A percentile compares a stretch with the other conserved stretches of the same genome.
phyloP scores from a whole-genome alignment of 345 rosid species.

The Corchorus olitorius region DNA sequence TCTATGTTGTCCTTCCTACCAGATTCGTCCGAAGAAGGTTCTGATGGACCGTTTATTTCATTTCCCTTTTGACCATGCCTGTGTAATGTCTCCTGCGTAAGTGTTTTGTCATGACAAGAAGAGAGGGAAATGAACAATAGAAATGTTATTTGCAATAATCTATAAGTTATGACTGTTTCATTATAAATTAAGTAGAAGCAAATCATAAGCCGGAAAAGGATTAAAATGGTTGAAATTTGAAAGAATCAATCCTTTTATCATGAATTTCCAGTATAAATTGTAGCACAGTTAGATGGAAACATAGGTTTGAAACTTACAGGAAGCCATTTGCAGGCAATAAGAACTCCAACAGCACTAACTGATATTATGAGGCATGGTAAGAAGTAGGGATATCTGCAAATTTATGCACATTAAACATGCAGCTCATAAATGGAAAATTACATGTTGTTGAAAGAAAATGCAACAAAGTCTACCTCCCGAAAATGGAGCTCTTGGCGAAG shows the following conservation, averaged over 20 bases:
- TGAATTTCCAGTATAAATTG: neutral
- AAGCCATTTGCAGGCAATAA: conserved; percentile 47
- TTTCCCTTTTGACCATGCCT: conserved; percentile 31
- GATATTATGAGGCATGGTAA: conserved; percentile 78
- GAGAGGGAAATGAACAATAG: neutral
- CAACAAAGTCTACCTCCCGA: conserved; percentile 58
- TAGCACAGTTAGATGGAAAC: neutral
- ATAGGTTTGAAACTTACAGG: conserved; percentile 51
- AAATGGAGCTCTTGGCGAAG: conserved; percentile 51
- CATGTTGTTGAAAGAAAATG: neutral
- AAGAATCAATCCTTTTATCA: neutral
- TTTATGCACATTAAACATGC: conserved; percentile 17
- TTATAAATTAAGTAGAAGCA: neutral
- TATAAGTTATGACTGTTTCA: neutral
- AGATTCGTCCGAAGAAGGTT: conserved; percentile 32
- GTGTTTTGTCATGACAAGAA: neutral
- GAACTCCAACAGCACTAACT: conserved; percentile 47
- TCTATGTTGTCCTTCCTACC: conserved; percentile 12
- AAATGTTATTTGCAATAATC: neutral
- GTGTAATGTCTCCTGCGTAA: conserved; percentile 58
- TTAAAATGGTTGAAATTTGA: neutral
- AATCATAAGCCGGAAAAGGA: neutral
- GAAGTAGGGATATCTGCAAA: conserved; percentile 76
- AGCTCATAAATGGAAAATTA: conserved; percentile 1
- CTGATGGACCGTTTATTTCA: conserved; percentile 21